A percentile compares a stretch with the other conserved stretches of the same genome.
phyloP scores from a whole-genome alignment of 208 protist genomes.

The Crithidia mellificae region DNA sequence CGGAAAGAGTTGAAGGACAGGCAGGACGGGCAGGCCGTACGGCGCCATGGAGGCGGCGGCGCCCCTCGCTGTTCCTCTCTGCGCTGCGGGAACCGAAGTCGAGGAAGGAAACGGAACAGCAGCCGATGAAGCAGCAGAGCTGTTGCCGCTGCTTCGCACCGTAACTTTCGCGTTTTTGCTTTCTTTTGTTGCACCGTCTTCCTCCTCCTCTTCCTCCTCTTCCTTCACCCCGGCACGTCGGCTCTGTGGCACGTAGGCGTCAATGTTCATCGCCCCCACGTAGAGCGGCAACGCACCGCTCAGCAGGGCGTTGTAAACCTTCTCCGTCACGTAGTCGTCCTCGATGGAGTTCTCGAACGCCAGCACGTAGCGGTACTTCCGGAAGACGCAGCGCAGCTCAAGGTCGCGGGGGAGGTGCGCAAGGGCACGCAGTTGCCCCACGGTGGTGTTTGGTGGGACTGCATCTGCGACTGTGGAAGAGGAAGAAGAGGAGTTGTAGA shows the following conservation, averaged over 20 bases:
- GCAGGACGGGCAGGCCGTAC: background rate
- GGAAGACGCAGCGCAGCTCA: slow-evolving; percentile 36
- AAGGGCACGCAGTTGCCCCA: background rate
- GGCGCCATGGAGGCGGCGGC: background rate
- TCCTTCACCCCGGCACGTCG: background rate
- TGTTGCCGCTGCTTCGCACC: too few relatives aligned
- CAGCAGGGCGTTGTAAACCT: slow-evolving; percentile 62
- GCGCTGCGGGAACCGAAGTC: background rate
- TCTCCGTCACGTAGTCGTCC: slow-evolving; percentile 70
- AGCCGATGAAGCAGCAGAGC: background rate
- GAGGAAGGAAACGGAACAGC: too few relatives aligned
- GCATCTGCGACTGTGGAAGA: too few relatives aligned
- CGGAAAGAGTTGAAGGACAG: slow-evolving; percentile 22
- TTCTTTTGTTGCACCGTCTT: too few relatives aligned
- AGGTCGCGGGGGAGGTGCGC: slow-evolving; percentile 13
- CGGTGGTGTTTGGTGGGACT: background rate
- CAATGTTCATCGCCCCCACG: slow-evolving; percentile 45
- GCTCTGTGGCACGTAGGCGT: slow-evolving; percentile 38
- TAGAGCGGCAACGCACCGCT: slow-evolving; percentile 55
- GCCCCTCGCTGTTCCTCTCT: background rate
- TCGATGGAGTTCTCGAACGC: slow-evolving; percentile 58
- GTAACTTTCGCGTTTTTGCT: too few relatives aligned
- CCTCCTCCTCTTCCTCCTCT: too few relatives aligned
- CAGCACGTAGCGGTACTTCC: slow-evolving; percentile 44
- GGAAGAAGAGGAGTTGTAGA: too few relatives aligned